Evolutionary conservation across 1,284 basidiomycete genomes (phyloP).

Genomic region (Paramarasmius palmivorus): DNA sequence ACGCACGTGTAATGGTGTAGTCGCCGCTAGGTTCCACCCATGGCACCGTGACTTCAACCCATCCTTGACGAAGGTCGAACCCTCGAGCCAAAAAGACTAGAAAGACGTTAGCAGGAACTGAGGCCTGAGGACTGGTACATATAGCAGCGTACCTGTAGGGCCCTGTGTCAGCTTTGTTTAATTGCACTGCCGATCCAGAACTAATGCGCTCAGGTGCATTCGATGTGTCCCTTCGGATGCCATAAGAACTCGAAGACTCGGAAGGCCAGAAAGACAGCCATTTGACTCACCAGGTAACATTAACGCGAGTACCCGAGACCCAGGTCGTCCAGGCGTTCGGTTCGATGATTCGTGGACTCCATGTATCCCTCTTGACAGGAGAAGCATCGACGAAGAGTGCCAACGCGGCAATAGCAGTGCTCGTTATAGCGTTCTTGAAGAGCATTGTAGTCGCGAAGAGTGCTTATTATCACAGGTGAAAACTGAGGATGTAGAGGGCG

Average conservation of each 20-base stretch:
- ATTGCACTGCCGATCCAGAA: background rate
- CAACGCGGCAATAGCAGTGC: background rate
- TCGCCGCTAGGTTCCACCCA: background rate
- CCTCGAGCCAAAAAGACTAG: too few relatives aligned
- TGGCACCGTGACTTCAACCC: too few relatives aligned
- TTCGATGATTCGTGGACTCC: background rate
- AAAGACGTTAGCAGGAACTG: too few relatives aligned
- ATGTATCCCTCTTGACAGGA: background rate
- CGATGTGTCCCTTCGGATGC: constrained; percentile 3
- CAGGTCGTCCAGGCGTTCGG: background rate
- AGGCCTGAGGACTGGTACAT: background rate
- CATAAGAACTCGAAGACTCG: too few relatives aligned
- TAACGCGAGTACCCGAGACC: background rate
- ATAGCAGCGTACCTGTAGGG: background rate
- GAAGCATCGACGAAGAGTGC: background rate
- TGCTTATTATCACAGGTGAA: too few relatives aligned
- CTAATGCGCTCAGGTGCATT: background rate
- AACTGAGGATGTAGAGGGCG: too few relatives aligned
- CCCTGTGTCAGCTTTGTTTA: background rate
- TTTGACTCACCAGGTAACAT: constrained; percentile 5
- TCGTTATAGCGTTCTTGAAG: too few relatives aligned
- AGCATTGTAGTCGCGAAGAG: too few relatives aligned
- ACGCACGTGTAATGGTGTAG: background rate
- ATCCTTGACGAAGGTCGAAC: too few relatives aligned
- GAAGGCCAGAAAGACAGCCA: too few relatives aligned